phyloP scores from a whole-genome alignment of 2,329 filamentous ascomycete species.

The Apiospora rasikravindrae region DNA sequence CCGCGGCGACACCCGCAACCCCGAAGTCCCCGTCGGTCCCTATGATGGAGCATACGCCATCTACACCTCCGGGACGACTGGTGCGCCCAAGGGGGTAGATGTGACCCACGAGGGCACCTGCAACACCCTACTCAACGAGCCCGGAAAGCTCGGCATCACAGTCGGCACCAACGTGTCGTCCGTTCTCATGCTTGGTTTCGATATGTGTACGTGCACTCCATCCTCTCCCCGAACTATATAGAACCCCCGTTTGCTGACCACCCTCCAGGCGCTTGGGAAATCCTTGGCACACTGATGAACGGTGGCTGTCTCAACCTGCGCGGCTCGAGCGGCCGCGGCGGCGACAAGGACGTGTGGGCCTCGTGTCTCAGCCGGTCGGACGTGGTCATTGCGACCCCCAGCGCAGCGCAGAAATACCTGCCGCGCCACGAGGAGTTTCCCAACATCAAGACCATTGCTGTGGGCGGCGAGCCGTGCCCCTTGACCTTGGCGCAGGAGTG shows the following conservation, averaged over 20 bases:
- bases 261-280: constrained; percentile 58
- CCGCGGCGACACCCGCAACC: constrained; percentile 8
- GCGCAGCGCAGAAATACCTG: constrained; percentile 13
- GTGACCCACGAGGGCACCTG: constrained; percentile 17
- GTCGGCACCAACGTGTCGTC: constrained; percentile 12
- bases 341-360: constrained; percentile 18
- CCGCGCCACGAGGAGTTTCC: constrained; percentile 17
- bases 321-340: constrained; percentile 12
- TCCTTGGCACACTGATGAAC: constrained; percentile 15
- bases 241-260: constrained; percentile 73
- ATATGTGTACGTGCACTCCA: constrained; percentile 15
- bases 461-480: constrained; percentile 17
- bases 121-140: constrained; percentile 18
- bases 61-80: constrained; percentile 18
- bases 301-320: constrained; percentile 16
- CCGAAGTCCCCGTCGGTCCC: background rate
- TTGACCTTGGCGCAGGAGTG: background rate
- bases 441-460: constrained; percentile 17
- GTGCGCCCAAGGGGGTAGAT: constrained; percentile 16
- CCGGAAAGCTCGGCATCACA: constrained; percentile 17
- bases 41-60: constrained; percentile 17
- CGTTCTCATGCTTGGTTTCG: constrained; percentile 16
- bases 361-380: constrained; percentile 7
- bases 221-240: background rate
- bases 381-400: constrained; percentile 5